Evolutionary conservation across 202 grass and related monocot genomes (phyloP), one percentile per base, ranked within the genome.

Genomic region (Alloteropsis angusta): DNA sequence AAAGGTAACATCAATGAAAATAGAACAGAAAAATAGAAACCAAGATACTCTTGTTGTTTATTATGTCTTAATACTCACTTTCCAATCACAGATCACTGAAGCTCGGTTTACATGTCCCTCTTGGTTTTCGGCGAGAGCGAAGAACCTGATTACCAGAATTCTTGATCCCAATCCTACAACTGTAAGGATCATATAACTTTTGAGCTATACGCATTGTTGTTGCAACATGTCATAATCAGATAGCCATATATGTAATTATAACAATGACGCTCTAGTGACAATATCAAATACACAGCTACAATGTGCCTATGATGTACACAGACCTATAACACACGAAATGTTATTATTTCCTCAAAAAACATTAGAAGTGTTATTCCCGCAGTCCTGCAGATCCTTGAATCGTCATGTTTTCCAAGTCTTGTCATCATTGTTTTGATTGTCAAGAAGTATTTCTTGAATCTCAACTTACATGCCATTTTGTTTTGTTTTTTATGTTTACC

Each of bases 51-150:
- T 58, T 15, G 3, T 63, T 79, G 5, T 44, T 46, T 71, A 54
- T 57, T 37, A 53, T 77, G 47, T 81, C 6, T 62, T 72, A 56
- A 65, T 44, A 80, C 14, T 56, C 68, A 22, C 75, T 77, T 25
- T 75, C 21, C 30, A 74, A 76, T 75, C 48, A 64, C 86, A 97
- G 94, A 97, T 97, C 47, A 90, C 91, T 14, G 75, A 71, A 75
- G 91, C 90, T 60, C 86, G 88, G 32, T 93, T 93, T 86, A 86
- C 76, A 54, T 97, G 88, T 25, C 88, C 93, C 74, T 90, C 86
- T 70, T 97, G 94, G 94, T 85, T 97, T 76, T 97, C 94, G 52
- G 57, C 86, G 39, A 88, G 91, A 82, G 91, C 94, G 60, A 92
- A 89, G 85, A 97, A 82, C 68, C 64, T 97, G 55, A 86, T 97